Conservation (phyloP, 495 filamentous ascomycete species). For the Podospora bellae-mahoneyi region DNA sequence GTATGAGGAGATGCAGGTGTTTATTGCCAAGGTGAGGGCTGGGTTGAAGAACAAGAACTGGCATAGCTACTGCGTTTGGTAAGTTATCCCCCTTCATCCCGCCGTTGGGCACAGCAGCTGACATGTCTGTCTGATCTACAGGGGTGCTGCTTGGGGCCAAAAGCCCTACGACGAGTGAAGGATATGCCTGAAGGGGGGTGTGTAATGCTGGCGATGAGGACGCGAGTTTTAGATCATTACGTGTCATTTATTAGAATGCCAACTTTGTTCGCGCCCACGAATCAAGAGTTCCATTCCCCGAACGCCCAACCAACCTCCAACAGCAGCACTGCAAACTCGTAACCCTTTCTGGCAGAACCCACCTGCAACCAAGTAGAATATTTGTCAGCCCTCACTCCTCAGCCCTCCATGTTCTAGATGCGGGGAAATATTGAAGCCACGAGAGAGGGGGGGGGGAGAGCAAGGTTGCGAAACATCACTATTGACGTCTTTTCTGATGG, state of each 20-base stretch:
- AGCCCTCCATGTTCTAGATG: background rate
- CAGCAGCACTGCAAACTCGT: too few relatives aligned
- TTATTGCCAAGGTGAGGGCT: conserved; percentile 33
- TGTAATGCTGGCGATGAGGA: background rate
- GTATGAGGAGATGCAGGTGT: conserved; percentile 34
- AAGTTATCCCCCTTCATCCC: conserved; percentile 11
- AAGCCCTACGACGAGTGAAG: conserved; percentile 28
- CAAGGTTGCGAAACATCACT: too few relatives aligned
- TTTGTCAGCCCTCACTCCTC: background rate
- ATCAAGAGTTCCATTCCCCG: too few relatives aligned
- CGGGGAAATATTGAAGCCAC: background rate
- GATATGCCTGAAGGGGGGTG: background rate
- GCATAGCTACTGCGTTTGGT: conserved; percentile 32
- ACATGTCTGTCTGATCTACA: background rate
- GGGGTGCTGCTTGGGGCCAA: conserved; percentile 27
- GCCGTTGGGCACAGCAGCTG: background rate
- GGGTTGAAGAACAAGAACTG: conserved; percentile 28
- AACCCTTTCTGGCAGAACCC: background rate
- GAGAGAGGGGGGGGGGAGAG: background rate
- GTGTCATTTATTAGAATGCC: background rate
- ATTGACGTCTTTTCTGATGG: background rate
- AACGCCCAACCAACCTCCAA: too few relatives aligned
- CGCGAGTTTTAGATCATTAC: background rate
- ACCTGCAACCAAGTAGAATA: background rate
- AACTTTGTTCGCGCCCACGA: too few relatives aligned